phyloP scores from a whole-genome alignment of 2,329 filamentous ascomycete genomes.

The Penicillium sp. region DNA sequence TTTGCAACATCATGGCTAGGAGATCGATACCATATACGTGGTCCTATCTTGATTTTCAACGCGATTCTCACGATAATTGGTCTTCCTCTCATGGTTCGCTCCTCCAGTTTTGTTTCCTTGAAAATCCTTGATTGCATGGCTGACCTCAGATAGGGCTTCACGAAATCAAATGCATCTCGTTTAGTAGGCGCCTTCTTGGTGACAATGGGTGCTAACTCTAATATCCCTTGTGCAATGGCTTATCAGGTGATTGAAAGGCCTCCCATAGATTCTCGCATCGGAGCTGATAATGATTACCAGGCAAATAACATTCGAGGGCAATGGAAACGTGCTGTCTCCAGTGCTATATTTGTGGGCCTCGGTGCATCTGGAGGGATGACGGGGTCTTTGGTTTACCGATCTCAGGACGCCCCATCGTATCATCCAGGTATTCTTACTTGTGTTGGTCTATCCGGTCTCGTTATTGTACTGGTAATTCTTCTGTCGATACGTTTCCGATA shows the following conservation, averaged over 20 bases:
- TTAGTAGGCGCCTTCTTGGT: slow-evolving; percentile 38
- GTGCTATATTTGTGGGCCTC: slow-evolving; percentile 23
- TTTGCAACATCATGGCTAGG: slow-evolving; percentile 28
- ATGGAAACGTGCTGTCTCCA: slow-evolving; percentile 31
- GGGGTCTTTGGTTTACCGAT: slow-evolving; percentile 16
- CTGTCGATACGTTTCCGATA: slow-evolving; percentile 34
- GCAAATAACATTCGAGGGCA: slow-evolving; percentile 38
- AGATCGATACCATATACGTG: slow-evolving; percentile 33
- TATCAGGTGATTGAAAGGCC: slow-evolving; percentile 23
- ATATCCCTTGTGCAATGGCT: slow-evolving; percentile 36
- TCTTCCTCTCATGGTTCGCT: slow-evolving; percentile 29
- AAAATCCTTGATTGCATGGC: neutral
- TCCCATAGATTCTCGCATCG: no score
- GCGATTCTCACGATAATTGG: slow-evolving; percentile 30
- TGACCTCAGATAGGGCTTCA: slow-evolving; percentile 17
- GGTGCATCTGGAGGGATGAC: slow-evolving; percentile 18
- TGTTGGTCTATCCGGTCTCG: slow-evolving; percentile 17
- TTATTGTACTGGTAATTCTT: slow-evolving; percentile 28
- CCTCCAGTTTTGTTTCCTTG: no score
- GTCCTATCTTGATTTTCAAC: slow-evolving; percentile 31
- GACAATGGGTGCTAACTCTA: slow-evolving; percentile 33
- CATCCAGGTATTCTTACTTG: slow-evolving; percentile 19
- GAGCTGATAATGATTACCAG: slow-evolving; percentile 7
- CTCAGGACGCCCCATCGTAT: slow-evolving; percentile 17
- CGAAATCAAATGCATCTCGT: slow-evolving; percentile 23